These are phyloP conservation scores for Juglanconis juglandina DNA, from an alignment of 2,329 filamentous ascomycete species.

Conservation along the genomic window DNA sequence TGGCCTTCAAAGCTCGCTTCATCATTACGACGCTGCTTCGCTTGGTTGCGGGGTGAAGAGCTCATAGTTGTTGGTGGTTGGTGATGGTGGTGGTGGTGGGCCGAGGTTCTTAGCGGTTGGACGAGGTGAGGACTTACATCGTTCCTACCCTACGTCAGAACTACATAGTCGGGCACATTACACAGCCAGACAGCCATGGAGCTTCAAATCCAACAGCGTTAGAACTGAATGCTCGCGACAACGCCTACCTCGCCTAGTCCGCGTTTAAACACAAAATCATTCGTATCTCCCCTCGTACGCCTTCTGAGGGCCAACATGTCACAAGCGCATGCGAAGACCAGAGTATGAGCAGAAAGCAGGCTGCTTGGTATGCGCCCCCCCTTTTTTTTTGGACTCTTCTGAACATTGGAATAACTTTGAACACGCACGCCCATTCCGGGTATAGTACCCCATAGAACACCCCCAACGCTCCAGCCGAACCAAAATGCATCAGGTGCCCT, in stretches of 20 bases:
- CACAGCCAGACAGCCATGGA: no score
- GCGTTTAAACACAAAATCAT: no score
- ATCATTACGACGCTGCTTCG: not conserved
- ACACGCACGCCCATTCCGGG: slow-evolving; percentile 13
- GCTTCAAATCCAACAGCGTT: no score
- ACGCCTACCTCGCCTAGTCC: no score
- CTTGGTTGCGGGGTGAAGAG: not conserved
- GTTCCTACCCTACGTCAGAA: no score
- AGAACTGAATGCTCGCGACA: no score
- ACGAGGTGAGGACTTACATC: no score
- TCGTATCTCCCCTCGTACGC: not conserved
- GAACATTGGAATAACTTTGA: slow-evolving; percentile 11
- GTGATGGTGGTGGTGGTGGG: no score
- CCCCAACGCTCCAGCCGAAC: slow-evolving; percentile 19
- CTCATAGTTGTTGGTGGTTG: not conserved
- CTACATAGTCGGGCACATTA: no score
- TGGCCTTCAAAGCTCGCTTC: not conserved
- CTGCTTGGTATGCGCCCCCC: not conserved
- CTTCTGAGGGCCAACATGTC: no score
- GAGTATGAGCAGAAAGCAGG: not conserved
- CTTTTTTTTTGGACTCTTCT: not conserved
- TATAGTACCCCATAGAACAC: slow-evolving; percentile 19
- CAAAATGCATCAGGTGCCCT: slow-evolving; percentile 20
- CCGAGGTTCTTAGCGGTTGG: no score
- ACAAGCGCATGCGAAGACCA: no score